These are phyloP conservation scores for Groenewaldozyma tartarivorans DNA, from an alignment of 805 yeast species.

Conservation along the genomic window DNA sequence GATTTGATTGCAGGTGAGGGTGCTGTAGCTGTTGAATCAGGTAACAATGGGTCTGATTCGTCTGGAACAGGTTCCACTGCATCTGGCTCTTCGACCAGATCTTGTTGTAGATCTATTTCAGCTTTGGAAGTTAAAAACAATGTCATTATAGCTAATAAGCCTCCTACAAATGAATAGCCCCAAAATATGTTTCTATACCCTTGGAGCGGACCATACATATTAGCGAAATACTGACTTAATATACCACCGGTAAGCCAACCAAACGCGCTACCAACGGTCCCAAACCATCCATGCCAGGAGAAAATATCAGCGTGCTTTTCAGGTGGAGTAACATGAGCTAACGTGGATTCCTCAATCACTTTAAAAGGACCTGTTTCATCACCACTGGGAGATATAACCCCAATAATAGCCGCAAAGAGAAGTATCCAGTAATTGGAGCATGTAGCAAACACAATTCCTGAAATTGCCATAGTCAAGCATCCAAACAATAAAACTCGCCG, in stretches of 20 bases:
- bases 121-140: slow-evolving; percentile 36
- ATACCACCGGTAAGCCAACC: slow-evolving; percentile 63
- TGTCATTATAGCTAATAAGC: slow-evolving; percentile 36
- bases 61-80: background rate
- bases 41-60: background rate
- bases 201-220: slow-evolving; percentile 25
- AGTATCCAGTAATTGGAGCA: slow-evolving; percentile 45
- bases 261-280: slow-evolving; percentile 62
- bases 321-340: slow-evolving; percentile 58
- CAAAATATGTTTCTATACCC: slow-evolving; percentile 52
- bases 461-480: slow-evolving; percentile 51
- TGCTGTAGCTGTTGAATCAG: background rate
- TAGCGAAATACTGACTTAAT: slow-evolving; percentile 39
- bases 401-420: slow-evolving; percentile 63
- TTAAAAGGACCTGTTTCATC: slow-evolving; percentile 89
- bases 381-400: slow-evolving; percentile 84
- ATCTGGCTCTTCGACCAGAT: background rate
- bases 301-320: slow-evolving; percentile 53
- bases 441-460: slow-evolving; percentile 59
- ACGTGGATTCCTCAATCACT: slow-evolving; percentile 72
- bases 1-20: slow-evolving; percentile 17
- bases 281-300: slow-evolving; percentile 63
- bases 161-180: slow-evolving; percentile 46
- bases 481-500: slow-evolving; percentile 56
- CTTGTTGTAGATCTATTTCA: slow-evolving; percentile 29